Conservation (phyloP, 2,329 filamentous ascomycete species). For the Paraphoma sp. region DNA sequence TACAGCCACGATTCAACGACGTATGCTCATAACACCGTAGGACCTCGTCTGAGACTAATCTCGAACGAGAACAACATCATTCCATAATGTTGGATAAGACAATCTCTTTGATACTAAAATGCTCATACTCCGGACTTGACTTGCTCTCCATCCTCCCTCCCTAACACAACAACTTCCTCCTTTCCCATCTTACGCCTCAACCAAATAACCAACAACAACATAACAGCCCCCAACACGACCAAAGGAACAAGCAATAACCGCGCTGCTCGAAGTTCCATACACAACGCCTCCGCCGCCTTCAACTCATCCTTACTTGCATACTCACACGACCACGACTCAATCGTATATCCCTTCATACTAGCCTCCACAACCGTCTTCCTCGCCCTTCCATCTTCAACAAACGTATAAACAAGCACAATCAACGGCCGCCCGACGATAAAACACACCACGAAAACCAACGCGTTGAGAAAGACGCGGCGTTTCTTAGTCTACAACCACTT, state of each 20-base stretch:
- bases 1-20: too few species aligned
- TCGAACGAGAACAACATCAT: too few species aligned
- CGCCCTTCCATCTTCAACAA: slow-evolving; percentile 1
- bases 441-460: slow-evolving; percentile 13
- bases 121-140: too few species aligned
- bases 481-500: slow-evolving; percentile 2
- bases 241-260: slow-evolving; percentile 12
- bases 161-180: too few species aligned
- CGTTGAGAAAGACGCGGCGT: not conserved
- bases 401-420: slow-evolving; percentile 15
- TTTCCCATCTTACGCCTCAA: not conserved
- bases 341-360: slow-evolving; percentile 1
- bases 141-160: too few species aligned
- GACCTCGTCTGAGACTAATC: too few species aligned
- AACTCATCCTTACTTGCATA: not conserved
- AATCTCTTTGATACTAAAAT: too few species aligned
- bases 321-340: slow-evolving; percentile 14
- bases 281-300: slow-evolving; percentile 2
- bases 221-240: slow-evolving; percentile 5
- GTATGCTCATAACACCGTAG: too few species aligned
- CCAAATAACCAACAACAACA: slow-evolving; percentile 4
- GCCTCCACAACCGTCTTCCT: not conserved
- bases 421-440: slow-evolving; percentile 15
- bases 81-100: too few species aligned
- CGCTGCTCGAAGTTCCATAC: slow-evolving; percentile 8